A percentile compares a stretch with the other conserved stretches of the same genome.
These are phyloP conservation scores for Neonectria punicea DNA, from an alignment of 2,329 filamentous ascomycete species.

Conservation along the genomic window DNA sequence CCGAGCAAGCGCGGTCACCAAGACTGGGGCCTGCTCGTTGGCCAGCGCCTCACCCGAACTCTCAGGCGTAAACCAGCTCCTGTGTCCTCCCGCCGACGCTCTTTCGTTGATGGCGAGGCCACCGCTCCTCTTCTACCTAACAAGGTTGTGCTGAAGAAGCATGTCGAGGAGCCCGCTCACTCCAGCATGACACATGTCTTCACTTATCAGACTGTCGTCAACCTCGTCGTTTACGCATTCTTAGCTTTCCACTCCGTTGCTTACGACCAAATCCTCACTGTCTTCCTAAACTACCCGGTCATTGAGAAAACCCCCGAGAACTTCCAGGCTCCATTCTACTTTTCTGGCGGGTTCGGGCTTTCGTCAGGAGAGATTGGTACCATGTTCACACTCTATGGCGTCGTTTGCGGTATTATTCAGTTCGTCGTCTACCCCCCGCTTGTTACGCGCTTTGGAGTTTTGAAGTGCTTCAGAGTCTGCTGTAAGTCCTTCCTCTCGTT, in stretches of 20 bases:
- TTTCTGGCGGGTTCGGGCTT: constrained; percentile 82
- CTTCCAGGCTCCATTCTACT: constrained; percentile 78
- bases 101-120: constrained; percentile 66
- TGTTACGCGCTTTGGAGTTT: constrained; percentile 77
- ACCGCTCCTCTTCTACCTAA: constrained; percentile 64
- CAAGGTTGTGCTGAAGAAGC: constrained; percentile 41
- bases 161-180: constrained; percentile 21
- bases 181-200: constrained; percentile 72
- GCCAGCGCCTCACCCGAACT: constrained; percentile 68
- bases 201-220: constrained; percentile 77
- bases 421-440: constrained; percentile 86
- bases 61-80: constrained; percentile 42
- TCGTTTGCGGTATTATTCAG: constrained; percentile 83
- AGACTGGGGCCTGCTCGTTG: constrained; percentile 82
- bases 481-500: constrained; percentile 48
- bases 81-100: constrained; percentile 52
- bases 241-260: constrained; percentile 85
- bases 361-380: constrained; percentile 81
- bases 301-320: constrained; percentile 67
- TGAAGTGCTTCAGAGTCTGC: constrained; percentile 77
- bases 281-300: constrained; percentile 83
- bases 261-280: constrained; percentile 88
- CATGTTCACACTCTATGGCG: constrained; percentile 85
- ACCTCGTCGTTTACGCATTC: constrained; percentile 81
- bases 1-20: constrained; percentile 72